These are phyloP conservation scores for Lindgomyces ingoldianus DNA, from an alignment of 495 filamentous ascomycete genomes.

Conservation along the genomic window DNA sequence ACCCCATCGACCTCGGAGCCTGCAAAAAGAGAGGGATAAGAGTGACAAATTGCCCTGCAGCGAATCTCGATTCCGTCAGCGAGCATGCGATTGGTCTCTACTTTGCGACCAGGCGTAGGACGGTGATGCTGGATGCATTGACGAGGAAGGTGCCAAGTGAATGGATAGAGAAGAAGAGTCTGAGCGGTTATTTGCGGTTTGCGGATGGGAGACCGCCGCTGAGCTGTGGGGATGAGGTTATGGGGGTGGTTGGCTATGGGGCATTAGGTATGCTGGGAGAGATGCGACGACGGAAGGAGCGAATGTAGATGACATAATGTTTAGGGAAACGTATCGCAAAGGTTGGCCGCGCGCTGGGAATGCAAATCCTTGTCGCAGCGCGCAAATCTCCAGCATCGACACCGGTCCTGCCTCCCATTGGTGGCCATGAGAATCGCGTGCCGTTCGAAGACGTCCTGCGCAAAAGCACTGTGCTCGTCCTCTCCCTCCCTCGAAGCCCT, in stretches of 20 bases:
- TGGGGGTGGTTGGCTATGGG: slow-evolving; percentile 58
- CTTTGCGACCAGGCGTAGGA: slow-evolving; percentile 54
- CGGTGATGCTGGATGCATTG: slow-evolving; percentile 47
- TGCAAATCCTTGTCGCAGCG: slow-evolving; percentile 55
- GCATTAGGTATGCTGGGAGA: slow-evolving; percentile 47
- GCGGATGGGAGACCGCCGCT: slow-evolving; percentile 46
- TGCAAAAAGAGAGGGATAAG: slow-evolving; percentile 49
- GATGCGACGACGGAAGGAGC: background rate
- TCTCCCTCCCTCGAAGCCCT: slow-evolving; percentile 50
- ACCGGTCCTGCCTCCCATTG: slow-evolving; percentile 12
- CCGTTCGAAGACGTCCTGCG: slow-evolving; percentile 52
- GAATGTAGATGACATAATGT: background rate
- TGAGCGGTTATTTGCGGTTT: slow-evolving; percentile 36
- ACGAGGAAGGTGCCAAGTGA: slow-evolving; percentile 41
- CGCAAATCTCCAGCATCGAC: slow-evolving; percentile 46
- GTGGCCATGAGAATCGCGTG: slow-evolving; percentile 41
- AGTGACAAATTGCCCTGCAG: slow-evolving; percentile 47
- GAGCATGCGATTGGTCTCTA: slow-evolving; percentile 59
- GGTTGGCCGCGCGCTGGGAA: slow-evolving; percentile 48
- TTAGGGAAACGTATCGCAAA: slow-evolving; percentile 36
- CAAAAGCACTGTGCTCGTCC: slow-evolving; percentile 52
- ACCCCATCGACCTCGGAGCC: slow-evolving; percentile 53
- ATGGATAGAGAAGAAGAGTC: slow-evolving; percentile 23
- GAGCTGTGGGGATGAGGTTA: slow-evolving; percentile 49
- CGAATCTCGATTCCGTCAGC: slow-evolving; percentile 55